phyloP scores from a whole-genome alignment of 768 basidiomycete genomes.

The Tricholoma saponaceum region DNA sequence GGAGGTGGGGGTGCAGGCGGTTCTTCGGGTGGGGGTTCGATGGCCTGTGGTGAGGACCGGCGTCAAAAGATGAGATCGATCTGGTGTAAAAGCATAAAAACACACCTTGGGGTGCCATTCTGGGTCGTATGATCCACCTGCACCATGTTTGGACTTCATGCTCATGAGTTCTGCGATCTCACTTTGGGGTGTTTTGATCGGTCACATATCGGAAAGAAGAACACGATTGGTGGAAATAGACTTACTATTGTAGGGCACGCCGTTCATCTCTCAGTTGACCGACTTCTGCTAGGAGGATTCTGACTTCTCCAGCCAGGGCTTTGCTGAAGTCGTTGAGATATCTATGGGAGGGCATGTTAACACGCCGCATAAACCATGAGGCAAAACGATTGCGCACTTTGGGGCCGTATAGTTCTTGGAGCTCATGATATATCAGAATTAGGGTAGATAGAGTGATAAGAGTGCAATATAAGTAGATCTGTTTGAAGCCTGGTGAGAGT shows the following conservation, averaged over 20 bases:
- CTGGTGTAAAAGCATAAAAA: conserved; percentile 6
- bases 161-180: conserved; percentile 85
- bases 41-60: conserved; percentile 19
- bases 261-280: conserved; percentile 77
- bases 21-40: conserved; percentile 27
- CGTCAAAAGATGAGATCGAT: conserved; percentile 1
- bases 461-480: background rate
- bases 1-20: conserved; percentile 38
- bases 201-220: background rate
- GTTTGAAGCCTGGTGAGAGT: background rate
- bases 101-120: conserved; percentile 67
- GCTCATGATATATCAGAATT: background rate
- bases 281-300: conserved; percentile 74
- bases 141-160: conserved; percentile 77
- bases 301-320: conserved; percentile 74
- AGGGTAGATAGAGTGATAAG: background rate
- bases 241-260: conserved; percentile 72
- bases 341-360: conserved; percentile 21
- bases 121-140: conserved; percentile 73
- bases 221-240: conserved; percentile 13
- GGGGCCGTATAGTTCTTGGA: conserved; percentile 11
- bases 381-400: conserved; percentile 10
- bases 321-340: conserved; percentile 85
- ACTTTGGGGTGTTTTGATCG: conserved; percentile 31
- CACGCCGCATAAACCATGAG: background rate